Evolutionary conservation across 148 eudicot genomes (phyloP).

Genomic region (Fallopia convolvulus): DNA sequence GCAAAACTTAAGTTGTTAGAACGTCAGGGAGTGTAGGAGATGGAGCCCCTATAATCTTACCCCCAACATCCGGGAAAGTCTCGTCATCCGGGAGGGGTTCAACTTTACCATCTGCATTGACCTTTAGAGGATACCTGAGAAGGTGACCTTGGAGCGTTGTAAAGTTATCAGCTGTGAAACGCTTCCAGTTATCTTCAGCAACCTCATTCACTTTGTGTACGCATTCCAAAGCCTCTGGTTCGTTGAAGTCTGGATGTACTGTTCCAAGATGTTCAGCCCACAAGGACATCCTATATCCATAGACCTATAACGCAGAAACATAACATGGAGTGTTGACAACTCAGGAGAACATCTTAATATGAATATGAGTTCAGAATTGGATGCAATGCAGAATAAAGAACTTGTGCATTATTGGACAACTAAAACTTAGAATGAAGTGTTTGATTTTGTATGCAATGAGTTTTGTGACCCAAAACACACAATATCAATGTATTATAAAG

Average conservation of each 20-base stretch:
- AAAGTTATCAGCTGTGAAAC: slow-evolving; percentile 31
- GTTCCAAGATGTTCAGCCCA: slow-evolving; percentile 70
- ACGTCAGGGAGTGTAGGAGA: slow-evolving; percentile 42
- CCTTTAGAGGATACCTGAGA: slow-evolving; percentile 49
- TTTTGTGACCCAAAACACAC: too few relatives aligned
- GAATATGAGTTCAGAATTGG: background rate
- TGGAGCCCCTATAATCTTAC: slow-evolving; percentile 48
- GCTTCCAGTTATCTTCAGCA: slow-evolving; percentile 59
- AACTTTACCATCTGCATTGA: slow-evolving; percentile 49
- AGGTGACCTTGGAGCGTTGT: slow-evolving; percentile 49
- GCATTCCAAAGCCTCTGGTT: slow-evolving; percentile 47
- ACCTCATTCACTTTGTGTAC: slow-evolving; percentile 51
- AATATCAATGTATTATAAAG: too few relatives aligned
- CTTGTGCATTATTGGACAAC: background rate
- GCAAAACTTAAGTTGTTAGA: slow-evolving; percentile 35
- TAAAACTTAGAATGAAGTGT: too few relatives aligned
- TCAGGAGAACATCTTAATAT: background rate
- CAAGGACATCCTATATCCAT: slow-evolving; percentile 58
- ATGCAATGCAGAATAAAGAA: background rate
- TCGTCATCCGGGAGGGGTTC: slow-evolving; percentile 42
- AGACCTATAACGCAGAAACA: slow-evolving; percentile 25
- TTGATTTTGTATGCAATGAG: too few relatives aligned
- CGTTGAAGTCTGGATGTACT: slow-evolving; percentile 26
- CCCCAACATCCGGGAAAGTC: slow-evolving; percentile 58
- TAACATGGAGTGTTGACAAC: background rate